Conservation (phyloP, 805 yeast genomes). For the Yarrowia alimentaria region DNA sequence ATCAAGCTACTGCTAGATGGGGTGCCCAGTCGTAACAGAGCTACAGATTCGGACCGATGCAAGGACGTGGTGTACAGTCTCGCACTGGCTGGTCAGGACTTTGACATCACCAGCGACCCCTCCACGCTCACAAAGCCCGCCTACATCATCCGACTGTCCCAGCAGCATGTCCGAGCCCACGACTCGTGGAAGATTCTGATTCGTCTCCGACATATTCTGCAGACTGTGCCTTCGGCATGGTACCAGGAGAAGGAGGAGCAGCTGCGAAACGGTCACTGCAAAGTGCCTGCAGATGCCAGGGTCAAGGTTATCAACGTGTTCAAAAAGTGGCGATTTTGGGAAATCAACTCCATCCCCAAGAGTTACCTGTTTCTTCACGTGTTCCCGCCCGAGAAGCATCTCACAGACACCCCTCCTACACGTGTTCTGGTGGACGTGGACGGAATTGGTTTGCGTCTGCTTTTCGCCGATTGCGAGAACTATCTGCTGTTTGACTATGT, state of each 20-base stretch:
- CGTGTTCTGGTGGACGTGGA: conserved; percentile 35
- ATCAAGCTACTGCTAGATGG: conserved; percentile 6
- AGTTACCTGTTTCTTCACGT: conserved; percentile 54
- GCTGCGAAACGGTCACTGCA: conserved; percentile 42
- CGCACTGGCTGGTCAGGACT: conserved; percentile 49
- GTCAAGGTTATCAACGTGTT: conserved; percentile 58
- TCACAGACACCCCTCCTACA: conserved; percentile 29
- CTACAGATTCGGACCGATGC: neutral
- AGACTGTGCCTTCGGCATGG: conserved; percentile 59
- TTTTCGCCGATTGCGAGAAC: conserved; percentile 39
- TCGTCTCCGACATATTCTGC: conserved; percentile 70
- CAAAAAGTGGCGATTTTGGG: conserved; percentile 90
- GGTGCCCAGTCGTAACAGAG: conserved; percentile 1
- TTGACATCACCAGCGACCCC: conserved; percentile 74
- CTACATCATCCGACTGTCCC: conserved; percentile 62
- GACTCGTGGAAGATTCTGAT: conserved; percentile 87
- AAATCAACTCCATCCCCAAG: conserved; percentile 60
- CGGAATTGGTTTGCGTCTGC: conserved; percentile 37
- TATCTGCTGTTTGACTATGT: conserved; percentile 37
- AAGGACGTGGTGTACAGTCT: conserved; percentile 45
- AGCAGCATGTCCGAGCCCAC: conserved; percentile 70
- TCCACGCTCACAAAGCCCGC: conserved; percentile 89
- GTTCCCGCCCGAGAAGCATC: conserved; percentile 39
- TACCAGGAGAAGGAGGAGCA: conserved; percentile 37
- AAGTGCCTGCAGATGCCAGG: conserved; percentile 53